These are phyloP conservation scores for Candida orba DNA, from an alignment of 805 yeast species.

Conservation along the genomic window DNA sequence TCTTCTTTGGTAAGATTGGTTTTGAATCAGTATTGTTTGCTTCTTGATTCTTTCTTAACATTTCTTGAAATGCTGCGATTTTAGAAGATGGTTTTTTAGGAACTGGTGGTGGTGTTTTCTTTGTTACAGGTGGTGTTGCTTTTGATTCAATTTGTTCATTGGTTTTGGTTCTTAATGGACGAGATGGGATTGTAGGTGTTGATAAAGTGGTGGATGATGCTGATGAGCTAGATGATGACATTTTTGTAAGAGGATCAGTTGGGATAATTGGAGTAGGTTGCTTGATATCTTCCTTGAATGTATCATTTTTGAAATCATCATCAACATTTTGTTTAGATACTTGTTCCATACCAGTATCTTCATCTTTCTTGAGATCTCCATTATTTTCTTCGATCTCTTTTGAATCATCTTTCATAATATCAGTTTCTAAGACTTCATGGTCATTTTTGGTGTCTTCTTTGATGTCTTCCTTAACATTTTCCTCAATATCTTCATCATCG, in stretches of 20 bases:
- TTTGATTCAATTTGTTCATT: neutral
- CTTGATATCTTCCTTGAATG: neutral
- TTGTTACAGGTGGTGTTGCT: conserved; percentile 2
- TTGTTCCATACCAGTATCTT: neutral
- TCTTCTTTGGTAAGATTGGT: conserved; percentile 4
- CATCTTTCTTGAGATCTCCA: neutral
- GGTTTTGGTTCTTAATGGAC: conserved; percentile 6
- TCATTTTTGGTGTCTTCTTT: neutral
- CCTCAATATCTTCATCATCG: no score
- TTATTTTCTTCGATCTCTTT: neutral
- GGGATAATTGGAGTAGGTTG: conserved; percentile 9
- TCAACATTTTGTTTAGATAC: no score
- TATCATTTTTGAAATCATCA: no score
- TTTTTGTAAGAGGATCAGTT: conserved; percentile 4
- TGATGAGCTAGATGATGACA: neutral
- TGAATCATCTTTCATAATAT: no score
- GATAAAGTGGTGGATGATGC: neutral
- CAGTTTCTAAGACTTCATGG: no score
- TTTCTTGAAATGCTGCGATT: conserved; percentile 76
- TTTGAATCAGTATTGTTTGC: conserved; percentile 25
- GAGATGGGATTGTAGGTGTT: conserved; percentile 1
- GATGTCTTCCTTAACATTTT: no score
- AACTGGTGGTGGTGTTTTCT: conserved; percentile 50
- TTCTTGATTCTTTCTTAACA: conserved; percentile 55
- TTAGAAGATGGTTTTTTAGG: conserved; percentile 75